phyloP scores from a whole-genome alignment of 2,329 filamentous ascomycete genomes.

The Xylariaceae sp. region DNA sequence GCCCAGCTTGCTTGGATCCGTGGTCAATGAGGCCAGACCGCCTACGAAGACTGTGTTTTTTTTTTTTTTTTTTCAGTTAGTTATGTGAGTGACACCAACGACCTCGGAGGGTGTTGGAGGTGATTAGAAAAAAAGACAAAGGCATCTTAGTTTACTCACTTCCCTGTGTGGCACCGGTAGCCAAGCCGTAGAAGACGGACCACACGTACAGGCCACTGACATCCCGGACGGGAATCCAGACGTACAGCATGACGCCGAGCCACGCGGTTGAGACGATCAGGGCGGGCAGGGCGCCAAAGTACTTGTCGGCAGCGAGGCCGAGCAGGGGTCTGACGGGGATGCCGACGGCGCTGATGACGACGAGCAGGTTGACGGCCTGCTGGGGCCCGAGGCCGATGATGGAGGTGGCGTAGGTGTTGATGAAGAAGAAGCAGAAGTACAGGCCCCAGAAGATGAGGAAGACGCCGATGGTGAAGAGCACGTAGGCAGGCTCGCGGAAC shows the following conservation, averaged over 20 bases:
- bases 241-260: conserved; percentile 5
- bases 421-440: conserved; percentile 10
- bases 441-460: conserved; percentile 9
- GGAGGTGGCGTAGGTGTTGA: conserved; percentile 4
- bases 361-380: conserved; percentile 6
- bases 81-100: too few relatives aligned
- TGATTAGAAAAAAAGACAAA: not conserved
- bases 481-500: conserved; percentile 6
- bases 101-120: not conserved
- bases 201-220: conserved; percentile 1
- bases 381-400: conserved; percentile 3
- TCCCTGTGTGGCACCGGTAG: conserved; percentile 11
- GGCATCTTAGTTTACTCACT: conserved; percentile 10
- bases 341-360: conserved; percentile 11
- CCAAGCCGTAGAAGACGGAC: conserved; percentile 8
- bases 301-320: conserved; percentile 6
- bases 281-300: conserved; percentile 5
- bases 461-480: conserved; percentile 5
- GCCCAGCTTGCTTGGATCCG: conserved; percentile 9
- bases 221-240: conserved; percentile 4
- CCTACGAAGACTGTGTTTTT: not conserved
- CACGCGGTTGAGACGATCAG: conserved; percentile 5
- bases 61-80: too few relatives aligned
- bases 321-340: conserved; percentile 6
- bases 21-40: conserved; percentile 11